Conservation (phyloP, 2,329 filamentous ascomycete species). For the Lithohypha guttulata region DNA sequence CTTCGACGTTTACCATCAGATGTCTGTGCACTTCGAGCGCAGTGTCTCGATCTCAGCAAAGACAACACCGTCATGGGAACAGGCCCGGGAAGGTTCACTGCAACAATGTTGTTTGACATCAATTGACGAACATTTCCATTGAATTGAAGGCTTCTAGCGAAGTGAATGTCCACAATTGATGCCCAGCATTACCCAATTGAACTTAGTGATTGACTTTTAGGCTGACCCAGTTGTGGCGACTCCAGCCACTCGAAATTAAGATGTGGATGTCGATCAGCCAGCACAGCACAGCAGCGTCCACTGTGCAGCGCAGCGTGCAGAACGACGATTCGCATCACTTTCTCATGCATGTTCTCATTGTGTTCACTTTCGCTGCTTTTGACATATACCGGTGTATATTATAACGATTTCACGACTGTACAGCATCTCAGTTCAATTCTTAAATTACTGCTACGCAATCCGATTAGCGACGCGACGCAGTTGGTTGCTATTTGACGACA, state of each 20-base stretch:
- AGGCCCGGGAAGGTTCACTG: no score
- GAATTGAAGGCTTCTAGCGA: no score
- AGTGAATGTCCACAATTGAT: no score
- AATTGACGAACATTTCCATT: no score
- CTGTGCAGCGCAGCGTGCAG: not conserved
- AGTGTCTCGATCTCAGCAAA: not conserved
- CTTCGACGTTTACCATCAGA: no score
- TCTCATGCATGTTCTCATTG: constrained; percentile 6
- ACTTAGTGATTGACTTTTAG: no score
- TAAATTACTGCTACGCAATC: not conserved
- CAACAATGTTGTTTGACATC: no score
- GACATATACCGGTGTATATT: constrained; percentile 5
- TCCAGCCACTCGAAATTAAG: constrained; percentile 8
- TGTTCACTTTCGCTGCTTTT: no score
- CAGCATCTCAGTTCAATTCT: not conserved
- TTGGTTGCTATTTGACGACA: not conserved
- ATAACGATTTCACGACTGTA: constrained; percentile 5
- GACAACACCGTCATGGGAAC: no score
- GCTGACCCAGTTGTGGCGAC: no score
- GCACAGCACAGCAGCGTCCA: constrained; percentile 9
- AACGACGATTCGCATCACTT: constrained; percentile 6
- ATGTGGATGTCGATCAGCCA: constrained; percentile 6
- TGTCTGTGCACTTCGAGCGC: not conserved
- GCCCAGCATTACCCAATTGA: constrained; percentile 6
- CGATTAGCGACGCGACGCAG: constrained; percentile 1